Evolutionary conservation across 352 stramenopile species (phyloP), one percentile per base, ranked within the genome.

Genomic region (Phytophthora pistaciae): DNA sequence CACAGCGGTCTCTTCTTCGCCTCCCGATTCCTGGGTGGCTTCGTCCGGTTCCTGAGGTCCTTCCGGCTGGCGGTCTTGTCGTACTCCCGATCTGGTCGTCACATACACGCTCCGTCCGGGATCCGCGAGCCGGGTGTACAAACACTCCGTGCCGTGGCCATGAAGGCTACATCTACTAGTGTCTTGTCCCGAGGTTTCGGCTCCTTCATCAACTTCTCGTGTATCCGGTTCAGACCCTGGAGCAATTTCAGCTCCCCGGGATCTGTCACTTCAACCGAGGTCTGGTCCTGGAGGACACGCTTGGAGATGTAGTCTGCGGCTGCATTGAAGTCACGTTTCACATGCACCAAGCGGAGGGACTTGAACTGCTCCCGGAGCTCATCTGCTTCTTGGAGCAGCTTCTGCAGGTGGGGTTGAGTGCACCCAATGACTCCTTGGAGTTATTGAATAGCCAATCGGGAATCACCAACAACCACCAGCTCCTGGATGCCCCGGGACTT

Each of bases 311-410:
- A 72, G 36, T 50, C 66, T 0, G 65, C 64, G 0, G 74, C 60
- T 1, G 54, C 64, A 18, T 75, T 74, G 65, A 70, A 75, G 16
- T 69, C 60, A 14, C 64, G 49, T 18, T 74, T 78, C 6, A 75
- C 69, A 27, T 75, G 66, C 0, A 76, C 55, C 0, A 77, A 29
- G 0, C 36, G 10, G 1, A 70, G 10, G 0, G 56, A 66, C 2
- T 50, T 18, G 57, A 72, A 75, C 9, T 38, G 7, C 1, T 11
- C 7, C 25, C 55, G 23, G 8, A 72, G 5, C 5, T 36, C 38
- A 3, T 67, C 42, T 2, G 49, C 46, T 52, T 71, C 38, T 44
- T 44, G 25, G 5, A 74, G 56, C 10, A 71, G 9, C 36, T 60
- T 56, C 29, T 21, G 44, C 27, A 74, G 66, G n/a, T 72, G 55